These are phyloP conservation scores for Leucosporidium creatinivorum DNA, from an alignment of 768 basidiomycete genomes.

Conservation along the genomic window DNA sequence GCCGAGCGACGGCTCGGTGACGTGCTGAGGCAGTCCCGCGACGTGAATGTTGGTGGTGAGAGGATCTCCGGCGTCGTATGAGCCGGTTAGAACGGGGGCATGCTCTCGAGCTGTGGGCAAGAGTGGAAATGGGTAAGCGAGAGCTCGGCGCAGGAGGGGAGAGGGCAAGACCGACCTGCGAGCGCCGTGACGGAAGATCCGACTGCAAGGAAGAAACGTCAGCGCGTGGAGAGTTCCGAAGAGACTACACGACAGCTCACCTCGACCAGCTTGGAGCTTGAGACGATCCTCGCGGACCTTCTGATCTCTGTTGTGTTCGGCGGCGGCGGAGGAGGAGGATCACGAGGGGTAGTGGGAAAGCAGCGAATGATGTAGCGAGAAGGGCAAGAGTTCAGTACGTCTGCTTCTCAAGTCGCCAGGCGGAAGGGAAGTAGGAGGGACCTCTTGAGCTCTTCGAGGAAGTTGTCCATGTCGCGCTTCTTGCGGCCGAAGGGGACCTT, in stretches of 20 bases:
- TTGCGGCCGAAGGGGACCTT: slow-evolving; percentile 52
- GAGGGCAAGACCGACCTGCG: slow-evolving; percentile 56
- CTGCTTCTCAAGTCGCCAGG: neutral
- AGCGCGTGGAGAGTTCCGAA: slow-evolving; percentile 45
- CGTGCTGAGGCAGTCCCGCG: slow-evolving; percentile 78
- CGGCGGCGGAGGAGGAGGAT: neutral
- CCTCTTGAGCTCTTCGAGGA: slow-evolving; percentile 95
- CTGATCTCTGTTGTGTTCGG: slow-evolving; percentile 61
- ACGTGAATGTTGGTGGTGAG: slow-evolving; percentile 95
- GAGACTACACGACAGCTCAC: slow-evolving; percentile 1
- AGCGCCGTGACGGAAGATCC: slow-evolving; percentile 70
- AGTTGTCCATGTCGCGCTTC: slow-evolving; percentile 90
- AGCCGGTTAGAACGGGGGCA: slow-evolving; percentile 71
- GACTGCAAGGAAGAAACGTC: neutral
- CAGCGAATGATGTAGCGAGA: neutral
- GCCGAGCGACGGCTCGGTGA: slow-evolving; percentile 78
- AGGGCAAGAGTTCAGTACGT: neutral
- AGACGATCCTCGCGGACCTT: slow-evolving; percentile 81
- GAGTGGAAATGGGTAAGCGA: slow-evolving; percentile 4
- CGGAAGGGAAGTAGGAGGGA: slow-evolving; percentile 38
- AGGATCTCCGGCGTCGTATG: slow-evolving; percentile 80
- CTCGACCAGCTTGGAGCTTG: slow-evolving; percentile 48
- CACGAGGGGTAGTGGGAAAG: neutral
- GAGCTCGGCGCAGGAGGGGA: neutral
- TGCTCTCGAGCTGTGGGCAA: slow-evolving; percentile 26